phyloP scores from a whole-genome alignment of 176 grass and related monocot species.

The Juncus inflexus region DNA sequence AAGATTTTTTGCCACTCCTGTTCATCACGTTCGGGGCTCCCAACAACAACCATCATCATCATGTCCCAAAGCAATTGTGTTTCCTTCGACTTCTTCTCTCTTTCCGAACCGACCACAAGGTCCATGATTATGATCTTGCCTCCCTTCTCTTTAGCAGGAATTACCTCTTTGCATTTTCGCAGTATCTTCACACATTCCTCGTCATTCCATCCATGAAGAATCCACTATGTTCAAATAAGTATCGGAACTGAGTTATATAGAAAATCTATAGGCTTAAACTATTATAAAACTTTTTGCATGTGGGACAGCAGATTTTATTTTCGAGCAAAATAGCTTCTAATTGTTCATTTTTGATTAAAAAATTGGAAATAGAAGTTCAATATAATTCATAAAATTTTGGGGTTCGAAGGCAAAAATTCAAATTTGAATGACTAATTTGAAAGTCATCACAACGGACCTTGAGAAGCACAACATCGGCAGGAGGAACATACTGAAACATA shows the following conservation, averaged over 20 bases:
- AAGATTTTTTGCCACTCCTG: constrained; percentile 44
- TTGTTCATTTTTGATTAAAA: background rate
- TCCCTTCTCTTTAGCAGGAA: constrained; percentile 29
- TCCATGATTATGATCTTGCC: constrained; percentile 46
- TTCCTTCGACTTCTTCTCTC: constrained; percentile 6
- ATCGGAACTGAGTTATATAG: no score
- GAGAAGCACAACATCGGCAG: constrained; percentile 17
- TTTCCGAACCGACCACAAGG: constrained; percentile 30
- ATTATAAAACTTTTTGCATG: background rate
- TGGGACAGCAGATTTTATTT: no score
- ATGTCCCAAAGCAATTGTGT: constrained; percentile 25
- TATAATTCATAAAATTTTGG: background rate
- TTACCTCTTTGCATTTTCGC: constrained; percentile 32
- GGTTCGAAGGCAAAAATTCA: background rate
- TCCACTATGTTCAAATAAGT: constrained; percentile 28
- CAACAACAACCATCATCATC: constrained; percentile 23
- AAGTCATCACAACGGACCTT: background rate
- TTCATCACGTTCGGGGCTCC: constrained; percentile 32
- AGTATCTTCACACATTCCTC: constrained; percentile 39
- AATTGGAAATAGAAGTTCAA: background rate
- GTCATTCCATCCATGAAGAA: constrained; percentile 38
- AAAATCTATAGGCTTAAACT: no score
- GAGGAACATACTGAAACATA: constrained; percentile 28
- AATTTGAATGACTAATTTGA: no score
- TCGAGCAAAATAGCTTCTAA: no score